Percentiles rank a stretch among this genome's conserved stretches.
Evolutionary conservation across 768 basidiomycete genomes (phyloP).

Genomic region (Kwoniella heveanensis): DNA sequence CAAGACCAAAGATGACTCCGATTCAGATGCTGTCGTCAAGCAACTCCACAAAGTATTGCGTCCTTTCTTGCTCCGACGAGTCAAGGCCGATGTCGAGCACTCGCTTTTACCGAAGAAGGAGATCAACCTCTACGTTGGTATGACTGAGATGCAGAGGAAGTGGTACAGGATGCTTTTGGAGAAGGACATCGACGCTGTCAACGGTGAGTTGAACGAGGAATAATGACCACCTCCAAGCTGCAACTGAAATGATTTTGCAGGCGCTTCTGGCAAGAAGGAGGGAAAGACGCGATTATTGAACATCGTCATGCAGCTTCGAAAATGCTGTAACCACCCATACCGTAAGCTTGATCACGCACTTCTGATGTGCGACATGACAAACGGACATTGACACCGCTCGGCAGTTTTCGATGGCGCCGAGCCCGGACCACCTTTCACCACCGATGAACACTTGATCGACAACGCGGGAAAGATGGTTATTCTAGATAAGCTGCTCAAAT

Average conservation of each 20-base stretch:
- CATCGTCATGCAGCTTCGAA: conserved; percentile 92
- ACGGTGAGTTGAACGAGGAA: conserved; percentile 62
- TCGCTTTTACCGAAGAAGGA: conserved; percentile 95
- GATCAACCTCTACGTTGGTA: conserved; percentile 95
- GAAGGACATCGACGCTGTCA: conserved; percentile 98
- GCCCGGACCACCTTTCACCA: conserved; percentile 97
- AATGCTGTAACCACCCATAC: conserved; percentile 58
- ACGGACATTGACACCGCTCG: not conserved
- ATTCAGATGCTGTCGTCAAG: conserved; percentile 88
- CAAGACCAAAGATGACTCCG: conserved; percentile 74
- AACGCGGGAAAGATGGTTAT: conserved; percentile 98
- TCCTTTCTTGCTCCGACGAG: conserved; percentile 88
- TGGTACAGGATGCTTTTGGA: conserved; percentile 93
- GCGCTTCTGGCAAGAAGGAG: conserved; percentile 93
- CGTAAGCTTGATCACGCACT: conserved; percentile 46
- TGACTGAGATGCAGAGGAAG: conserved; percentile 95
- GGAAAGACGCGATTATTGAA: conserved; percentile 97
- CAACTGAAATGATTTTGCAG: conserved; percentile 56
- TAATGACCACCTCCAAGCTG: conserved; percentile 2
- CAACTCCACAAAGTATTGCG: conserved; percentile 95
- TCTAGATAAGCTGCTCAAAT: conserved; percentile 83
- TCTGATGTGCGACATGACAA: no score
- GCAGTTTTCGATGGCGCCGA: conserved; percentile 58
- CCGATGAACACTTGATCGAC: conserved; percentile 91
- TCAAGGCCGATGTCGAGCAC: conserved; percentile 97